These are phyloP conservation scores for Talaromyces proteolyticus DNA, from an alignment of 495 filamentous ascomycete species.

Conservation along the genomic window DNA sequence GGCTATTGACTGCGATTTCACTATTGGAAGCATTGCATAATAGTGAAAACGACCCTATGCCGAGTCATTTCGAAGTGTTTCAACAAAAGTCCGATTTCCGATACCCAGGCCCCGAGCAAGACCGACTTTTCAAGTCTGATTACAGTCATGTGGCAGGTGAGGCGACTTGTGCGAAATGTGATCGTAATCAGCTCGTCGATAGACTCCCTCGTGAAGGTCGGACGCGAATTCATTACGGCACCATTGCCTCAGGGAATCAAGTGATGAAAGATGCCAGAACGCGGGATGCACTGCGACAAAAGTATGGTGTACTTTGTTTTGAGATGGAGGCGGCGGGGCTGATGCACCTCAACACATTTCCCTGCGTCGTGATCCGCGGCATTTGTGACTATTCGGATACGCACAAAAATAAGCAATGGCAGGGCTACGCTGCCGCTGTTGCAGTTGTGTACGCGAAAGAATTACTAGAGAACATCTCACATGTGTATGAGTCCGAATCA, in stretches of 20 bases:
- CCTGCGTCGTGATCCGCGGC: constrained; percentile 14
- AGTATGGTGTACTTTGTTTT: constrained; percentile 10
- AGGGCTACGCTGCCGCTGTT: constrained; percentile 14
- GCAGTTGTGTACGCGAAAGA: constrained; percentile 12
- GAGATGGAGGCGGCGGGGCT: constrained; percentile 7
- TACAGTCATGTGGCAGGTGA: constrained; percentile 8
- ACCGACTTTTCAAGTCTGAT: constrained; percentile 13
- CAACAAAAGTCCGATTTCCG: constrained; percentile 4
- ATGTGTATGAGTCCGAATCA: background rate
- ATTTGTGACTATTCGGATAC: constrained; percentile 17
- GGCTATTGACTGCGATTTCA: constrained; percentile 14
- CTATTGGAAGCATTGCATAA: constrained; percentile 7
- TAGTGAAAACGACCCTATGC: background rate
- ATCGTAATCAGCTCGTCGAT: constrained; percentile 15
- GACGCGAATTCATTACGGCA: constrained; percentile 19
- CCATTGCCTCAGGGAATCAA: constrained; percentile 20
- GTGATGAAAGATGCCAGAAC: constrained; percentile 14
- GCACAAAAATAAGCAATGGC: constrained; percentile 18
- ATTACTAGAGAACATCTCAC: constrained; percentile 2
- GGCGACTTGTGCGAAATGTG: constrained; percentile 1
- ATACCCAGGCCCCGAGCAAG: constrained; percentile 5
- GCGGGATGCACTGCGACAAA: constrained; percentile 1
- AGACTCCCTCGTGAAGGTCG: constrained; percentile 18
- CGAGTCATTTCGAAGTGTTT: constrained; percentile 8
- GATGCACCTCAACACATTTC: background rate